Base-by-base conservation (phyloP, 164 flowering plant genomes). In the Stephania cephalantha region DNA sequence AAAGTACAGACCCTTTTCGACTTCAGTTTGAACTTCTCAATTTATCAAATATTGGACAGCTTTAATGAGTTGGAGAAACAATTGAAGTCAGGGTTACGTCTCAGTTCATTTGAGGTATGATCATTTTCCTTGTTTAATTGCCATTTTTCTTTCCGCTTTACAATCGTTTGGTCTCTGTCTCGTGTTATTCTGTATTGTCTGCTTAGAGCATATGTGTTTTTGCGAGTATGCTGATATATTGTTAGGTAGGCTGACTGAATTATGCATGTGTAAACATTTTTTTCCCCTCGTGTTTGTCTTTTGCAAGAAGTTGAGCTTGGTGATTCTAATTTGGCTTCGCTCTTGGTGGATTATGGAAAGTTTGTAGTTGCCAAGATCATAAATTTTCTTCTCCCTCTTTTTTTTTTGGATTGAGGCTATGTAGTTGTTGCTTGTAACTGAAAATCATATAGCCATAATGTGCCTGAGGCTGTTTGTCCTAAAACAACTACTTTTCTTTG, bases 1-100 rank as follows among this genome's bases (percentile, higher is more conserved):
- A 86, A 85, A 75, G 87, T 78, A 73, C 95, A 92, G 82, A 83
- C 85, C 64, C 81, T 63, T 80, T 94, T 94, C 83, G 87, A 88
- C 75, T 91, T 91, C 70, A 90, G 90, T 12, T 84, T 94, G 73
- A 90, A 90, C 83, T 90, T 85, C 83, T 85, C 97, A 22, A 89
- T 94, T 55, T 22, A 76, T 78, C 84, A 89, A 84, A 83, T 94
- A 77, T 90, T 83, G 79, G 82, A 72, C 67, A 82, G 87, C 80
- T 89, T 94, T 61, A 52, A 79, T 29, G 78, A 76, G 74, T 31
- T 76, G 61, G 71, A 50, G 70, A 53, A 76, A 18, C 78, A 76
- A 71, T 44, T 76, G 73, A 76, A 76, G 50, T 64, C 78, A 6
- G 74, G 74, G 22, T 76, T 76, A 70, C 70, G 64, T 71, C 70